Evolutionary conservation across 2,329 filamentous ascomycete species (phyloP), one percentile per base, ranked within the genome.

Genomic region (Aspergillaceae sp.): DNA sequence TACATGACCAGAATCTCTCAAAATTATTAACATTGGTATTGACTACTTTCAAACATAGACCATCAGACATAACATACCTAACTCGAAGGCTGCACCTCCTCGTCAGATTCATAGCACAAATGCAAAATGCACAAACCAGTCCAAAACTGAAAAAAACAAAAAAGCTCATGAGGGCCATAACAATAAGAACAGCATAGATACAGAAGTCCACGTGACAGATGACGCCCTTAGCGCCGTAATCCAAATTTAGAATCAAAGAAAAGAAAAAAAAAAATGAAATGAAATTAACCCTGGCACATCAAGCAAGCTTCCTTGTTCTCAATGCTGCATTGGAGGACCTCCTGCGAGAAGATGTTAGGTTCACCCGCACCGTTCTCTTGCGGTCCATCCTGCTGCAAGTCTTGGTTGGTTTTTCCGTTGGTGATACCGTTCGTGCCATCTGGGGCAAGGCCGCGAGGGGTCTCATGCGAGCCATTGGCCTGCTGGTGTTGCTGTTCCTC

Each of bases 301-400:
- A 95, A 67, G 67, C 92, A 98, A 41, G 84, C 78, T 67, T 98
- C 92, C 57, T 85, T 88, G 75, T 97, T 96, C 65, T 97, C 90
- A 68, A 98, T 97, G 72, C 90, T 96, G 76, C 92, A 98, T 59
- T 83, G 81, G 65, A 98, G 74, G 10, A 87, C 90, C 48, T 90
- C 87, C 57, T 97, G 87, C 0, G 91, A 91, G 69, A 95, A 98
- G 58, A 98, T 98, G 65, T 98, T 19, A 19, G 19, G 19, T 19
- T 19, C 19, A 19, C 19, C 19, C 19, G 19, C 19, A 19, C 80
- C 81, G 67, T 96, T 90, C 7, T 86, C 80, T 55, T 84, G 82
- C 53, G 83, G 79, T 60, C 78, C 89, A 63, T 94, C 88, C 45
- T 67, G 68, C 41, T 66, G 58, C 43, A 43, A 57, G 33, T 19